Conservation (phyloP, 352 stramenopile genomes). For the Phytophthora meadii region DNA sequence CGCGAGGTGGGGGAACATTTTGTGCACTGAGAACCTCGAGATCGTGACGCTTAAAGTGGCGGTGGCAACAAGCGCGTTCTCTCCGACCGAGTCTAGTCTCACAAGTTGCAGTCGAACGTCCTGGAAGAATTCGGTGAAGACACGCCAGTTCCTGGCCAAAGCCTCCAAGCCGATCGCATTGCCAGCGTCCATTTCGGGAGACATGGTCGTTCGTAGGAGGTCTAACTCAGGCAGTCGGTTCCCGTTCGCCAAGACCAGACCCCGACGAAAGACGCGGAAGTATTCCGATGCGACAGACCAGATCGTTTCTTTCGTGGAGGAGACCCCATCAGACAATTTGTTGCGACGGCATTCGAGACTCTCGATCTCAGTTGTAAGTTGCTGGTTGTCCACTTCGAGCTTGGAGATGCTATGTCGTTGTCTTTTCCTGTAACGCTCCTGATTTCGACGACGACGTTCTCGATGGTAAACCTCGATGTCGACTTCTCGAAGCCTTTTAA, state of each 20-base stretch:
- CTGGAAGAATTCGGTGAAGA: conserved; percentile 2
- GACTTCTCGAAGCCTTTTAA: no score
- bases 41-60: conserved; percentile 1
- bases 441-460: neutral
- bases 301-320: conserved; percentile 1
- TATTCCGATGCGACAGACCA: conserved; percentile 1
- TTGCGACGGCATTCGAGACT: neutral
- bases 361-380: conserved; percentile 1
- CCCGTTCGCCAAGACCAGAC: neutral
- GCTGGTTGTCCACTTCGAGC: neutral
- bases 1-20: conserved; percentile 2
- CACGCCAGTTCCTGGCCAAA: conserved; percentile 4
- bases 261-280: conserved; percentile 8
- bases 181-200: conserved; percentile 1
- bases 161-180: neutral
- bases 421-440: neutral
- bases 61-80: neutral
- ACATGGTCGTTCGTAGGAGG: neutral
- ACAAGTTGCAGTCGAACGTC: neutral
- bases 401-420: neutral
- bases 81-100: neutral
- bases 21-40: neutral
- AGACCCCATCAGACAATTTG: neutral
- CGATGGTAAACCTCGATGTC: neutral
- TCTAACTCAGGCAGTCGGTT: neutral